phyloP scores from a whole-genome alignment of 352 stramenopile genomes.

The Phytophthora ohioensis region DNA sequence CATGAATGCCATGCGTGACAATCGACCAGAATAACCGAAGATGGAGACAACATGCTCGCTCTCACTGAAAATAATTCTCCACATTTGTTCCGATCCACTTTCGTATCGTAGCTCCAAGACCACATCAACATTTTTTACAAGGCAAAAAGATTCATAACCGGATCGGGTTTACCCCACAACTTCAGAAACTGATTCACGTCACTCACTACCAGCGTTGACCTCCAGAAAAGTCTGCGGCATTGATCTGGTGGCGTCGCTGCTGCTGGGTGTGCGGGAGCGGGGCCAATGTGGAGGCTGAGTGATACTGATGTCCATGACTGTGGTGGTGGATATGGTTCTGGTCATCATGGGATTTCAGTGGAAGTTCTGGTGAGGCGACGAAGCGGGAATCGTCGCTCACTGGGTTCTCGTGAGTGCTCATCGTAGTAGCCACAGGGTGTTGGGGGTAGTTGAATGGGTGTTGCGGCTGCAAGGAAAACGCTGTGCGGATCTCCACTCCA shows the following conservation, averaged over 20 bases:
- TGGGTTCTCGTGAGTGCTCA: constrained; percentile 75
- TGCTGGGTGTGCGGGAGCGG: constrained; percentile 12
- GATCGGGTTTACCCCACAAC: not conserved
- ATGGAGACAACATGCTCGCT: constrained; percentile 3
- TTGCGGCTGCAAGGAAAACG: constrained; percentile 29
- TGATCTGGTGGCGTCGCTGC: constrained; percentile 26
- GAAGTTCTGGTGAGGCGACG: constrained; percentile 18
- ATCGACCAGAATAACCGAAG: constrained; percentile 25
- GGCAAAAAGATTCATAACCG: constrained; percentile 31
- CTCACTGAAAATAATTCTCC: constrained; percentile 19
- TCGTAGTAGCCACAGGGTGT: constrained; percentile 31
- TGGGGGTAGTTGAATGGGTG: constrained; percentile 24
- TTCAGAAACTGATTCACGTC: not conserved
- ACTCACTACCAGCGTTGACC: constrained; percentile 28
- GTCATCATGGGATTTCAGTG: constrained; percentile 15
- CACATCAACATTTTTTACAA: constrained; percentile 15
- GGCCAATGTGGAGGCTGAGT: constrained; percentile 3
- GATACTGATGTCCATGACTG: constrained; percentile 20
- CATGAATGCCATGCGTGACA: constrained; percentile 1
- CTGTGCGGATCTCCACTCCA: constrained; percentile 11
- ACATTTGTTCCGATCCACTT: not conserved
- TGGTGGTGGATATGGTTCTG: constrained; percentile 26
- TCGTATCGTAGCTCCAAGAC: constrained; percentile 1
- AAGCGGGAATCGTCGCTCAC: constrained; percentile 58
- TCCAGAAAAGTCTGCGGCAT: constrained; percentile 18